A percentile compares a stretch with the other conserved stretches of the same genome.
phyloP scores from a whole-genome alignment of 495 filamentous ascomycete genomes.

The Symbiotaphrina buchneri region DNA sequence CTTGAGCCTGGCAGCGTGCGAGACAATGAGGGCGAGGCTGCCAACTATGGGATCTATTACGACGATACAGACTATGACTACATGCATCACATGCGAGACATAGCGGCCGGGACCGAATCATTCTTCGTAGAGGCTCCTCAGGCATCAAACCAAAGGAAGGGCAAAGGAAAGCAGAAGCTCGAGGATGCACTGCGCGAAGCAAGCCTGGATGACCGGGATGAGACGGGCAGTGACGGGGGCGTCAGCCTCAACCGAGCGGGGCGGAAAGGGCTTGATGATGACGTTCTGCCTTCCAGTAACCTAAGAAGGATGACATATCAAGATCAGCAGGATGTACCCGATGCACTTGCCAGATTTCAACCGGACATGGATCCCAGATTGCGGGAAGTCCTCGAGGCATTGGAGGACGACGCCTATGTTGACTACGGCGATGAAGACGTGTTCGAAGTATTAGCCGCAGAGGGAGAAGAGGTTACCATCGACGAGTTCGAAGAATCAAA shows the following conservation, averaged over 20 bases:
- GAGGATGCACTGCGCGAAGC: conserved; percentile 60
- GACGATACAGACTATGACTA: conserved; percentile 91
- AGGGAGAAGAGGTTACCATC: conserved; percentile 47
- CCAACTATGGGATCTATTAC: conserved; percentile 75
- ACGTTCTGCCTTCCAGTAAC: conserved; percentile 48
- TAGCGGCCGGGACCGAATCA: conserved; percentile 36
- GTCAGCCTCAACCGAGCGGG: too few species aligned
- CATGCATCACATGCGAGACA: conserved; percentile 96
- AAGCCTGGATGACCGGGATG: conserved; percentile 30
- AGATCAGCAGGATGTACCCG: conserved; percentile 81
- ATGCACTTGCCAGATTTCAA: conserved; percentile 78
- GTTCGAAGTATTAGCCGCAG: conserved; percentile 55
- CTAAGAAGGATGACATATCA: conserved; percentile 59
- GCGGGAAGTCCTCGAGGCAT: conserved; percentile 76
- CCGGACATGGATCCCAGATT: conserved; percentile 95
- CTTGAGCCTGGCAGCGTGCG: conserved; percentile 32
- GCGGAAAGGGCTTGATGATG: conserved; percentile 27
- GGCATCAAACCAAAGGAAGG: conserved; percentile 30
- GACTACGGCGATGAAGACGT: conserved; percentile 67
- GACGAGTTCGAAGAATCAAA: conserved; percentile 41
- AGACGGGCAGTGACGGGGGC: too few species aligned
- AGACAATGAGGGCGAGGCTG: conserved; percentile 87
- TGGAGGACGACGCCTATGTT: conserved; percentile 92
- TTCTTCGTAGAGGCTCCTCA: conserved; percentile 56
- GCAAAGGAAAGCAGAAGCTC: conserved; percentile 46